A percentile compares a stretch with the other conserved stretches of the same genome.
phyloP scores from a whole-genome alignment of 352 stramenopile species.

The Phytophthora parvispora region DNA sequence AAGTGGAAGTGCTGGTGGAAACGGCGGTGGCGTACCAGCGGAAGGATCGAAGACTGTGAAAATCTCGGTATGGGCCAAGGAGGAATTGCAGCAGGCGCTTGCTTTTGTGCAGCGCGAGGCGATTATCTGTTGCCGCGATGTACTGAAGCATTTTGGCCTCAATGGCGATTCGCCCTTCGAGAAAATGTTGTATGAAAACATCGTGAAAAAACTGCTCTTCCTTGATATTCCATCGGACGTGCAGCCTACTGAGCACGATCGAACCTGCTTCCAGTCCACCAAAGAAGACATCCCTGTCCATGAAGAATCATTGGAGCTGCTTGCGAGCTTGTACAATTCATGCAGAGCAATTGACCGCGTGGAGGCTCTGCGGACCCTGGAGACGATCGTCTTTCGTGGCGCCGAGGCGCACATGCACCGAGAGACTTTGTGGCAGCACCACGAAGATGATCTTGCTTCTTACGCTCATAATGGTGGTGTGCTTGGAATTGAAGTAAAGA shows the following conservation, averaged over 20 bases:
- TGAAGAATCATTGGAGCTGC: conserved; percentile 68
- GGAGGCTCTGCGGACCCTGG: conserved; percentile 78
- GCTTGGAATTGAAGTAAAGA: conserved; percentile 75
- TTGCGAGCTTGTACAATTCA: conserved; percentile 68
- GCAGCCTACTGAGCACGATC: conserved; percentile 88
- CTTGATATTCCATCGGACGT: conserved; percentile 85
- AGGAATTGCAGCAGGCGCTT: conserved; percentile 85
- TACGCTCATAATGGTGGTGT: conserved; percentile 76
- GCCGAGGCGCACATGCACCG: conserved; percentile 81
- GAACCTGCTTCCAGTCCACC: conserved; percentile 85
- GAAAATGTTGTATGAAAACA: conserved; percentile 81
- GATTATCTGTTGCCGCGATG: conserved; percentile 75
- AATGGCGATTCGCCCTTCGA: conserved; percentile 77
- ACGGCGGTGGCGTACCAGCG: conserved; percentile 5
- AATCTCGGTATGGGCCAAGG: conserved; percentile 77
- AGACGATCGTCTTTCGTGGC: conserved; percentile 82
- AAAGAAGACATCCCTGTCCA: conserved; percentile 89
- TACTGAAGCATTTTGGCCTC: conserved; percentile 76
- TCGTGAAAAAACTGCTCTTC: conserved; percentile 88
- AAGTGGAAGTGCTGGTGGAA: conserved; percentile 17
- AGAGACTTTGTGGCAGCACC: conserved; percentile 74
- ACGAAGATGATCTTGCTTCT: conserved; percentile 56
- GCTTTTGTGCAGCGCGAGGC: conserved; percentile 80
- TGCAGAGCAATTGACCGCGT: conserved; percentile 72
- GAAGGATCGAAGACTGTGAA: conserved; percentile 69